Conservation (phyloP, 1,284 basidiomycete genomes). For the Chalciporus sp. region DNA sequence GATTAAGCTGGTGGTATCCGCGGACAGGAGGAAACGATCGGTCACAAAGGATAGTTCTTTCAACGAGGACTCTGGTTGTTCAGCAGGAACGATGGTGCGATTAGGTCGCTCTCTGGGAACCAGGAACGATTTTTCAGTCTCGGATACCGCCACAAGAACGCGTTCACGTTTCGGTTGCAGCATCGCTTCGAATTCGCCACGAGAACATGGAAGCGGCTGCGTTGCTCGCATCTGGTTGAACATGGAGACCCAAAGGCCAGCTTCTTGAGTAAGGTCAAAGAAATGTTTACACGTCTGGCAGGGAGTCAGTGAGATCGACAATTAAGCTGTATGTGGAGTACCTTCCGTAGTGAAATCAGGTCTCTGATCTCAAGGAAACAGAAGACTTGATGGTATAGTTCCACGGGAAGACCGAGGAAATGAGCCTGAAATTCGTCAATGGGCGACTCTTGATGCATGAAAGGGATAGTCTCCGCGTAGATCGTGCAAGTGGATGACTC, state of each 20-base stretch:
- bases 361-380: constrained; percentile 16
- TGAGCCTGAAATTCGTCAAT: neutral
- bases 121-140: constrained; percentile 22
- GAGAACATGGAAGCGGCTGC: neutral
- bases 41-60: constrained; percentile 21
- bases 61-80: neutral
- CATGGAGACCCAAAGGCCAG: neutral
- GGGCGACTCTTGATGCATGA: constrained; percentile 1
- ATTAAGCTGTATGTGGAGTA: neutral
- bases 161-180: neutral
- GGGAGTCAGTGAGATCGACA: constrained; percentile 1
- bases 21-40: constrained; percentile 28
- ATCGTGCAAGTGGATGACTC: too few species aligned
- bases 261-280: neutral
- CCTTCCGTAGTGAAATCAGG: constrained; percentile 24
- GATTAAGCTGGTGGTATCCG: constrained; percentile 3
- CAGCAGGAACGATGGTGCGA: constrained; percentile 1
- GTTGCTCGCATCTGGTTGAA: neutral
- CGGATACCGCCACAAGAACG: neutral
- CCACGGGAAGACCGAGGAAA: constrained; percentile 11
- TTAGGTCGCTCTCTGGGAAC: constrained; percentile 1
- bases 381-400: constrained; percentile 19
- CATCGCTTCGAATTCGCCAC: neutral
- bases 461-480: neutral
- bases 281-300: neutral